Evolutionary conservation across 306 rosid genomes (phyloP).

Genomic region (Sicyos baderoa): DNA sequence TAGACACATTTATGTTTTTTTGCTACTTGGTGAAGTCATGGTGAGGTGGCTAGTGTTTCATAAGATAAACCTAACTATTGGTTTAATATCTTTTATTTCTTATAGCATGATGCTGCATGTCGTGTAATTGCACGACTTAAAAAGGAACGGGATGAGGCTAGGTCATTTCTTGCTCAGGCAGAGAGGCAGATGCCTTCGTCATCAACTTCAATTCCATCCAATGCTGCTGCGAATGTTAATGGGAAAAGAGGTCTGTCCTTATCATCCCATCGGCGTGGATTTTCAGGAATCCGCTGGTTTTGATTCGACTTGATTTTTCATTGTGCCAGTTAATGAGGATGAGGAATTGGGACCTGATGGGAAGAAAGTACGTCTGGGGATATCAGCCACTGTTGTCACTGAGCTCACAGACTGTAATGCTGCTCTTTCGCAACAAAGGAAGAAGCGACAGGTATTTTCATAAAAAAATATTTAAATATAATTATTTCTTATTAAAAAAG

Average conservation of each 20-base stretch:
- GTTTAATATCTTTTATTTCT: not conserved
- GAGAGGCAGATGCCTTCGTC: constrained; percentile 58
- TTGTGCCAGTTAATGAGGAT: constrained; percentile 40
- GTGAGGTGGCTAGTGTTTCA: no score
- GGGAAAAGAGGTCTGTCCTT: constrained; percentile 63
- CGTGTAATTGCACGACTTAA: constrained; percentile 90
- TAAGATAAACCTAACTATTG: not conserved
- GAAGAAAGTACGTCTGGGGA: constrained; percentile 59
- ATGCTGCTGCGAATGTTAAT: constrained; percentile 55
- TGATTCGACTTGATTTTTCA: constrained; percentile 13
- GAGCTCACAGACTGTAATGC: constrained; percentile 87
- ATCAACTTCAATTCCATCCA: constrained; percentile 34
- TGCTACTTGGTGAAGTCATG: not conserved
- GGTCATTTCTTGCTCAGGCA: constrained; percentile 76
- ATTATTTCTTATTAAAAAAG: not conserved
- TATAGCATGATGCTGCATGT: constrained; percentile 95
- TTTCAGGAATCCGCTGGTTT: not conserved
- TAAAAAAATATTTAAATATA: no score
- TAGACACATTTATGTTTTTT: not conserved
- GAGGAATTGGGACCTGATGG: constrained; percentile 60
- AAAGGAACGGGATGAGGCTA: constrained; percentile 86
- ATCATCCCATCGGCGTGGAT: not conserved
- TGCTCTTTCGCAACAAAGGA: constrained; percentile 80
- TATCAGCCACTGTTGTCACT: constrained; percentile 46
- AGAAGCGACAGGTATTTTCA: constrained; percentile 78